phyloP scores from a whole-genome alignment of 305 asterid genomes.

The Andrographis paniculata region DNA sequence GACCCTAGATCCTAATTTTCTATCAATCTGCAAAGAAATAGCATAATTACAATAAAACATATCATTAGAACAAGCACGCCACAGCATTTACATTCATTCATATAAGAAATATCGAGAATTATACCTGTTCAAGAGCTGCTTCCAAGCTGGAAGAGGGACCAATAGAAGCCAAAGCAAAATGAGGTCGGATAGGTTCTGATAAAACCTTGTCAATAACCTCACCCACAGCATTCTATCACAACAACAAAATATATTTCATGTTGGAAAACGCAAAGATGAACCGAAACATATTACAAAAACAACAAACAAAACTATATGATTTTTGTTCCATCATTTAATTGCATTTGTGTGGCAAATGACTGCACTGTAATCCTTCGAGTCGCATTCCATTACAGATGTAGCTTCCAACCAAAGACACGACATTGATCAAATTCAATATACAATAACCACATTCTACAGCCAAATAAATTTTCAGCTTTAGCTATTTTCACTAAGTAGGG shows the following conservation, averaged over 20 bases:
- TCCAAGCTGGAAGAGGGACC: conserved; percentile 39
- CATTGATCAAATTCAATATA: conserved; percentile 5
- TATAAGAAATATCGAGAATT: conserved; percentile 12
- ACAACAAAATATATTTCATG: conserved; percentile 12
- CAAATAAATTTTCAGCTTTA: too few relatives aligned
- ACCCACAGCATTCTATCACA: conserved; percentile 55
- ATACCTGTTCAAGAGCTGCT: conserved; percentile 47
- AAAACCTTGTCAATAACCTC: conserved; percentile 74
- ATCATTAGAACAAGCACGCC: conserved; percentile 12
- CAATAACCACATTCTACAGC: not conserved
- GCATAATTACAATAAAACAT: conserved; percentile 11
- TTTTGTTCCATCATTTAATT: conserved; percentile 9
- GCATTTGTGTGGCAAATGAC: too few relatives aligned
- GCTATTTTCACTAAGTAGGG: too few relatives aligned
- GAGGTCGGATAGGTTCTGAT: conserved; percentile 67
- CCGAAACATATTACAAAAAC: conserved; percentile 9
- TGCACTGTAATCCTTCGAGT: conserved; percentile 4
- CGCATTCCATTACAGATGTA: conserved; percentile 8
- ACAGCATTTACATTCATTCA: conserved; percentile 4
- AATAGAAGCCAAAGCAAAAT: conserved; percentile 61
- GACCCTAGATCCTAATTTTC: conserved; percentile 34
- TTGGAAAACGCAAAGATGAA: conserved; percentile 15
- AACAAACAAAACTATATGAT: not conserved
- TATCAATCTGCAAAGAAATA: conserved; percentile 35
- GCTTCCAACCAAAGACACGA: conserved; percentile 1